phyloP scores from a whole-genome alignment of 352 stramenopile species.

The Phytopythium vexans region DNA sequence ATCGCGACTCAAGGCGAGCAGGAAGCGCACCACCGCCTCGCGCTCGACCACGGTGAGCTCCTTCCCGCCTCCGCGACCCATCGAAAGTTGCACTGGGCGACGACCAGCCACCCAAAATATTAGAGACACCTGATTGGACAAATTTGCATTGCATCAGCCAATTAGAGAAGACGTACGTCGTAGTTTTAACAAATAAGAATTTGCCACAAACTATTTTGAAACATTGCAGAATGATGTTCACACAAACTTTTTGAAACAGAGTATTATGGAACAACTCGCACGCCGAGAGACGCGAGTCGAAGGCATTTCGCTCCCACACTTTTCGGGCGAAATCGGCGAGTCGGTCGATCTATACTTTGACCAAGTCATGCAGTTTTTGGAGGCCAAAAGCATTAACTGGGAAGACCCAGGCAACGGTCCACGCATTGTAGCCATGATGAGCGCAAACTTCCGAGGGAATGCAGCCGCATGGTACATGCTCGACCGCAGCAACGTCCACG shows the following conservation, averaged over 20 bases:
- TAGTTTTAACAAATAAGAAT: not conserved
- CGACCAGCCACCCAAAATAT: not conserved
- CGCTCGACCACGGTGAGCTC: not conserved
- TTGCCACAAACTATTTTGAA: not conserved
- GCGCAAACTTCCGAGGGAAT: constrained; percentile 5
- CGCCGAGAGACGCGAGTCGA: no score
- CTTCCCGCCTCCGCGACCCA: no score
- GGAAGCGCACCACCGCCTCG: not conserved
- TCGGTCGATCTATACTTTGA: constrained; percentile 16
- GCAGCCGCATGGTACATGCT: constrained; percentile 13
- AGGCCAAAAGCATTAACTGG: constrained; percentile 13
- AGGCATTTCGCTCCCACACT: constrained; percentile 12
- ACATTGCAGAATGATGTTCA: not conserved
- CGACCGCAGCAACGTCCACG: constrained; percentile 7
- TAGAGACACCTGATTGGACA: not conserved
- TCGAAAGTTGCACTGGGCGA: no score
- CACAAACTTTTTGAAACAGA: not conserved
- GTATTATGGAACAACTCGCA: no score
- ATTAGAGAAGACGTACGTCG: not conserved
- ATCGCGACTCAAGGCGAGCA: not conserved
- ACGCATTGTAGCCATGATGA: constrained; percentile 11
- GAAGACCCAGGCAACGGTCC: constrained; percentile 1
- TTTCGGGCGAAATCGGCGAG: constrained; percentile 7
- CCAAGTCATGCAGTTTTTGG: constrained; percentile 14
- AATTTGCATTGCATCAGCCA: not conserved